Evolutionary conservation across 768 basidiomycete species (phyloP), one percentile per base, ranked within the genome.

Genomic region (Dacryopinax primogenitus): DNA sequence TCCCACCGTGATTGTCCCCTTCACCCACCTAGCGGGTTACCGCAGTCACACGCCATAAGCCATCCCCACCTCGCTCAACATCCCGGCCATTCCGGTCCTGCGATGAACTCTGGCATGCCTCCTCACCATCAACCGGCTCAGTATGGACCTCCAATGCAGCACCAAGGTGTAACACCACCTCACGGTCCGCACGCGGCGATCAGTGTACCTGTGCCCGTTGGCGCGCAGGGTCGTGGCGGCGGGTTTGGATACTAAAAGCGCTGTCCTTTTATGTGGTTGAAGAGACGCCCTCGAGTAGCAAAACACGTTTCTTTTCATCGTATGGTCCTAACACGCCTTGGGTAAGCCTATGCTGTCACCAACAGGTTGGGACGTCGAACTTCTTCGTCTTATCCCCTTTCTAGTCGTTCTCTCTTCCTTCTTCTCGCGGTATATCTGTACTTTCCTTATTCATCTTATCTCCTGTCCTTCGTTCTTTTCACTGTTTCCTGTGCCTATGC

Each of bases 1-100:
- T 76, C 75, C 18, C 78, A 79, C 71, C 70, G 76, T 6, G 76
- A 77, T 68, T 78, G 78, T 65, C 75, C 69, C 4, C 64, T 73
- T 23, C 51, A 58, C 21, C 51, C 51, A 11, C 4, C 51, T 34
- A 67, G 70, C 16, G 68, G 69, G 12, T 62, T 68, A 30, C 67
- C 67, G 9, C 3, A 32, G 3, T n/a, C 37, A n/a, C 51, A 32
- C 26, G 65, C 23, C 18, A 30, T 6, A 4, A 30, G 15, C 15
- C 51, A 11, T 11, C 51, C 12, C 9, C 51, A 58, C 21, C 51
- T 58, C 32, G 11, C 51, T 6, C 51, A 58, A 32, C 51, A 58
- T 58, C 51, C 51, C 30, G 51, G 51, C 6, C 51, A 58, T 32
- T 30, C 51, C 4, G 51, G 51, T 32, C 26, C 51, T 3, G 51